These are phyloP conservation scores for Borovskyia barvae DNA, from an alignment of 208 protist species.

Conservation along the genomic window DNA sequence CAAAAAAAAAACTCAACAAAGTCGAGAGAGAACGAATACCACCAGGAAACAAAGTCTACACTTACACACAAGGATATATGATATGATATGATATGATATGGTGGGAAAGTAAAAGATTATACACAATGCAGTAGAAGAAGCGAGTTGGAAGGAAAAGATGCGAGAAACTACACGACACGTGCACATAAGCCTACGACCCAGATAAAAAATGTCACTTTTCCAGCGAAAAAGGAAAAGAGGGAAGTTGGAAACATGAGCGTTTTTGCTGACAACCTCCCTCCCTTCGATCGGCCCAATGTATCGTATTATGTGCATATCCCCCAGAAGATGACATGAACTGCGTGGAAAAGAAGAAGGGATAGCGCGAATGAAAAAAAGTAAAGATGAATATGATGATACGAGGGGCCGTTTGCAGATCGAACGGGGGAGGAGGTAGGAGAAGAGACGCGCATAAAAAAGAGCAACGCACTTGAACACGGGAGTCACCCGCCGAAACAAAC, in stretches of 20 bases:
- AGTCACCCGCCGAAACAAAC: slow-evolving; percentile 1
- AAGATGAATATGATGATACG: background rate
- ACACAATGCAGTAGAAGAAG: background rate
- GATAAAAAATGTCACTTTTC: background rate
- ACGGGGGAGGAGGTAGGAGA: background rate
- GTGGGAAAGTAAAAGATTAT: background rate
- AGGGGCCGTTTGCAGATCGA: background rate
- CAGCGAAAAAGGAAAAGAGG: background rate
- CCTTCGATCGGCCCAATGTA: background rate
- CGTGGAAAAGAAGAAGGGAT: background rate
- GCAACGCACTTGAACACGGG: background rate
- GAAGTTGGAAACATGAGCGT: background rate
- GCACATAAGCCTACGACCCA: too few relatives aligned
- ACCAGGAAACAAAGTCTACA: background rate
- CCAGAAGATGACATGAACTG: background rate
- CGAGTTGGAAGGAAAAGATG: background rate
- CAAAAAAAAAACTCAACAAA: slow-evolving; percentile 8
- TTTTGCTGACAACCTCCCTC: background rate
- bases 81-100: background rate
- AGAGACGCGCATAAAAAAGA: background rate
- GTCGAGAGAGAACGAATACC: background rate
- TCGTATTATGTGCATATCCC: background rate
- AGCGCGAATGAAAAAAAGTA: background rate
- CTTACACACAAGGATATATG: background rate
- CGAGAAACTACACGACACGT: background rate